These are phyloP conservation scores for Populus euphratica DNA, from an alignment of 345 rosid species.

Conservation along the genomic window DNA sequence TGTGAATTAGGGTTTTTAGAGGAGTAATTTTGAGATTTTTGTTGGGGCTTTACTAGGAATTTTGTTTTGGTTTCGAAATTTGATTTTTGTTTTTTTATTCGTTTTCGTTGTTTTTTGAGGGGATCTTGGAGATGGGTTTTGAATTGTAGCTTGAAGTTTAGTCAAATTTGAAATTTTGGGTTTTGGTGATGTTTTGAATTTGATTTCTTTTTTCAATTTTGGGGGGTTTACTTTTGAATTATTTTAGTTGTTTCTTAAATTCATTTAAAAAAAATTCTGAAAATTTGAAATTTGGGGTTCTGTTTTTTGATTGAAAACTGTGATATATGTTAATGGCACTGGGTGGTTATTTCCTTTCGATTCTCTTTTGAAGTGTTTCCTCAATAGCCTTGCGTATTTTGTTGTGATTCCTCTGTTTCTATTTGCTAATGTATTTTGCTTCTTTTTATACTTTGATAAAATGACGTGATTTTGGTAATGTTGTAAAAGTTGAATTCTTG, in stretches of 20 bases:
- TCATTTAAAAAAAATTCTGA: neutral
- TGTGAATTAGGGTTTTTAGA: slow-evolving; percentile 45
- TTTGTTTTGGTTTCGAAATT: neutral
- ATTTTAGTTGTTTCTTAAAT: neutral
- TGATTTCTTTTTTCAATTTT: slow-evolving; percentile 7
- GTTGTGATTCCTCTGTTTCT: neutral
- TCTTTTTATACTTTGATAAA: neutral
- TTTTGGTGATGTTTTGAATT: neutral
- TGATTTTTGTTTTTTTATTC: neutral
- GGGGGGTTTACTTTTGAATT: neutral
- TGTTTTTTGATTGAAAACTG: no score
- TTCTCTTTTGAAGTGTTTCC: neutral
- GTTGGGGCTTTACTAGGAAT: neutral
- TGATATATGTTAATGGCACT: no score
- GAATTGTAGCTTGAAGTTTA: neutral
- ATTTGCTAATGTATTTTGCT: neutral
- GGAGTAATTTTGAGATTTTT: neutral
- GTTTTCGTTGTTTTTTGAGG: slow-evolving; percentile 1
- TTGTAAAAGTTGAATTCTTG: neutral
- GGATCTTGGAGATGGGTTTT: slow-evolving; percentile 5
- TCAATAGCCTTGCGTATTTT: neutral
- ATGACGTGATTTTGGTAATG: neutral
- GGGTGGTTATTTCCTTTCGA: neutral
- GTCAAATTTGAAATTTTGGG: slow-evolving; percentile 2
- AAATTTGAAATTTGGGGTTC: neutral